Evolutionary conservation across 768 basidiomycete genomes (phyloP).

Genomic region (Tricholoma hemisulphureum): DNA sequence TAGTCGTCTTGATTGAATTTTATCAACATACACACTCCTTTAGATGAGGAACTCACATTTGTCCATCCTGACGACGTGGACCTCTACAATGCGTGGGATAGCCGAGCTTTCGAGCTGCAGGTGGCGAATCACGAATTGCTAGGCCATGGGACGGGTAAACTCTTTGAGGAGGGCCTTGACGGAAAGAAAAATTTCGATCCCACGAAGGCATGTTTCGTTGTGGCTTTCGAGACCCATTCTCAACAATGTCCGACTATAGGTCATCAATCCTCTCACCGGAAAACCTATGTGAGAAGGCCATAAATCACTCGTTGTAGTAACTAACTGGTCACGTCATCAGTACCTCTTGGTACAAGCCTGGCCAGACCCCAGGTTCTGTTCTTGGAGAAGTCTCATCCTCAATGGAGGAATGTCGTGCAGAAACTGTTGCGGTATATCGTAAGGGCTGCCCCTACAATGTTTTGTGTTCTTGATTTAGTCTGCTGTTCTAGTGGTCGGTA

Average conservation of each 20-base stretch:
- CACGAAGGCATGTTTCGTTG: constrained; percentile 42
- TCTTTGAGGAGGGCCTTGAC: constrained; percentile 73
- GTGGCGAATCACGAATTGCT: constrained; percentile 90
- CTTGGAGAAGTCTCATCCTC: constrained; percentile 88
- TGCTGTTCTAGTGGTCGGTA: constrained; percentile 59
- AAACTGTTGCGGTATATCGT: constrained; percentile 82
- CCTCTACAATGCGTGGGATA: constrained; percentile 77
- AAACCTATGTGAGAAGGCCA: constrained; percentile 55
- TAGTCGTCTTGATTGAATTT: background rate
- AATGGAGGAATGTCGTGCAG: constrained; percentile 92
- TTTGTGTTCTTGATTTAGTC: background rate
- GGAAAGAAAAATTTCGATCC: constrained; percentile 83
- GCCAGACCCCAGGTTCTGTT: constrained; percentile 79
- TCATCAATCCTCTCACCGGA: constrained; percentile 80
- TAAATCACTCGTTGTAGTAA: background rate
- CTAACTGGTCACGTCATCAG: constrained; percentile 32
- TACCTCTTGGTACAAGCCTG: constrained; percentile 84
- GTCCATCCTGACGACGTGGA: constrained; percentile 75
- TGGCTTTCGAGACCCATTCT: background rate
- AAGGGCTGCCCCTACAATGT: constrained; percentile 25
- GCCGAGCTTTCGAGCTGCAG: constrained; percentile 78
- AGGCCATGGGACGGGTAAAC: constrained; percentile 82
- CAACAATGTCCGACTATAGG: constrained; percentile 35
- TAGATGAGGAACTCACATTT: constrained; percentile 79
- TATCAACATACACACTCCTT: background rate